These are phyloP conservation scores for Pythium chondricola DNA, from an alignment of 352 stramenopile genomes.

Conservation along the genomic window DNA sequence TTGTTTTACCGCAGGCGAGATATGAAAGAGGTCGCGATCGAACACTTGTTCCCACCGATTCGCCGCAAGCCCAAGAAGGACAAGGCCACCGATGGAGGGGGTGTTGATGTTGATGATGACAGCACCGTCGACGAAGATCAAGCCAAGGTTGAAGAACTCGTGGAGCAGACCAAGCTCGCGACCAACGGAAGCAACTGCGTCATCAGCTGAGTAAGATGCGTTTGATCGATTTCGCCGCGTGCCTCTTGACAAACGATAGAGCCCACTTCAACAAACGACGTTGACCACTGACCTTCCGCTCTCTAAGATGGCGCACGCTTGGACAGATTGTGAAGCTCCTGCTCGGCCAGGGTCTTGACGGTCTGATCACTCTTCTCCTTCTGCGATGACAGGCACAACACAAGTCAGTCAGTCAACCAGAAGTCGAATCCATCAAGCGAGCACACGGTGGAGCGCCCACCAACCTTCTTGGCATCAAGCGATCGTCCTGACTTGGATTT, in stretches of 20 bases:
- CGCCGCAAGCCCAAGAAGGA: conserved; percentile 22
- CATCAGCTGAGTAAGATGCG: conserved; percentile 37
- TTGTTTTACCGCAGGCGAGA: conserved; percentile 87
- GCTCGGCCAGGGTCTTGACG: conserved; percentile 49
- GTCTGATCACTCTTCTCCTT: conserved; percentile 49
- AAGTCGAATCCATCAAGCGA: too few species aligned
- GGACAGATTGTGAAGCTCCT: conserved; percentile 42
- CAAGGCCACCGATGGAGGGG: conserved; percentile 15
- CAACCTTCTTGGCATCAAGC: conserved; percentile 60
- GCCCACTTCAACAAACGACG: too few species aligned
- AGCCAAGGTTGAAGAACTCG: conserved; percentile 57
- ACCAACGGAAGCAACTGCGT: conserved; percentile 42
- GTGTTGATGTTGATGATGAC: conserved; percentile 22
- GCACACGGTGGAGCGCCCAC: too few species aligned
- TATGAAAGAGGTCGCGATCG: conserved; percentile 51
- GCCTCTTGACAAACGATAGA: neutral
- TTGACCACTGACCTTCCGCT: too few species aligned
- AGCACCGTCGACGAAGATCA: conserved; percentile 33
- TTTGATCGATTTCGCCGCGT: neutral
- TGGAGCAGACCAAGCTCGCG: conserved; percentile 58
- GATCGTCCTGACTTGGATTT: conserved; percentile 69
- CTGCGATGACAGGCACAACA: conserved; percentile 13
- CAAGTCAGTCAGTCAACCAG: neutral
- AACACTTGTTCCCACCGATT: conserved; percentile 71
- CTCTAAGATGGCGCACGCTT: conserved; percentile 29